These are phyloP conservation scores for Ganoderma boninense DNA, from an alignment of 1,284 basidiomycete species.

Conservation along the genomic window DNA sequence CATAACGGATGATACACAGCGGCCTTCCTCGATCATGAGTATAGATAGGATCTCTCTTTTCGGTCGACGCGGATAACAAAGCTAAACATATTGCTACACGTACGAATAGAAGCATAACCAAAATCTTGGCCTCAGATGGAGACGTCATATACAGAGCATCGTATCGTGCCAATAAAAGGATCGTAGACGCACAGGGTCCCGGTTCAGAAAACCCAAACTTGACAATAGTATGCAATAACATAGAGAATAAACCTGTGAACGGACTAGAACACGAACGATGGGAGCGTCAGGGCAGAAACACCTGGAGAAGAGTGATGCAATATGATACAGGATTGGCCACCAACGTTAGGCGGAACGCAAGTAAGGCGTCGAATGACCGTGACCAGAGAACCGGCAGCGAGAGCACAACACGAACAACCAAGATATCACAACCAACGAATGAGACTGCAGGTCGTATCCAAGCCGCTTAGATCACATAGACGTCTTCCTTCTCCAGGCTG, in stretches of 20 bases:
- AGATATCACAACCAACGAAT: not conserved
- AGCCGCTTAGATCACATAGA: slow-evolving; percentile 39
- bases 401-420: not conserved
- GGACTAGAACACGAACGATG: not conserved
- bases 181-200: not conserved
- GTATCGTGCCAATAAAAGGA: not conserved
- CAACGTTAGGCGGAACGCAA: not conserved
- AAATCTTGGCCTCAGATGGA: not conserved
- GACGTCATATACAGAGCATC: not conserved
- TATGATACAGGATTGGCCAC: not conserved
- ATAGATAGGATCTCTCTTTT: not conserved
- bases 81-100: not conserved
- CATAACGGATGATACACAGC: not conserved
- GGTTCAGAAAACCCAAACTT: not conserved
- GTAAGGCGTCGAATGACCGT: not conserved
- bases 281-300: not conserved
- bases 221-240: not conserved
- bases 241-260: not conserved
- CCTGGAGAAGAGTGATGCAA: not conserved
- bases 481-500: slow-evolving; percentile 43
- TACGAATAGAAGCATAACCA: not conserved
- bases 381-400: not conserved
- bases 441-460: not conserved
- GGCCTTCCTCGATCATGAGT: not conserved
- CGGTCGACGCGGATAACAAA: not conserved